Evolutionary conservation across 2,329 filamentous ascomycete species (phyloP).

Genomic region (Purpureocillium takamizusanense): DNA sequence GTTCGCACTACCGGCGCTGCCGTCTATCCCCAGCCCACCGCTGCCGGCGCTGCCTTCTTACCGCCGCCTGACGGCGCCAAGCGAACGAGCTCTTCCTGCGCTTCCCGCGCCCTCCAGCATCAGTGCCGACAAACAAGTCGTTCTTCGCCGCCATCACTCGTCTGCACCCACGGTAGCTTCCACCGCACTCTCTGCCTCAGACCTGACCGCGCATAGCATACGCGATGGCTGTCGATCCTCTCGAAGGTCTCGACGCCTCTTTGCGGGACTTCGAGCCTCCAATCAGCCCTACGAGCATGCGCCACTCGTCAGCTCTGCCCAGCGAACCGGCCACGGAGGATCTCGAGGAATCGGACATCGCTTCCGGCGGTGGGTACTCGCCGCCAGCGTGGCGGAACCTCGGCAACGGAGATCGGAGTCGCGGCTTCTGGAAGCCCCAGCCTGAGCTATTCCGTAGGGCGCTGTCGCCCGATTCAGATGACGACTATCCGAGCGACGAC

Average conservation of each 20-base stretch:
- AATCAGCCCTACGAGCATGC: conserved; percentile 24
- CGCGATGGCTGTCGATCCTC: conserved; percentile 17
- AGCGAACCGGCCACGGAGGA: conserved; percentile 26
- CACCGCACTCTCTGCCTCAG: conserved; percentile 7
- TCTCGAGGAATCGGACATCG: conserved; percentile 34
- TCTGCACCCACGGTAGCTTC: conserved; percentile 8
- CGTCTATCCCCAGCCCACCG: conserved; percentile 4
- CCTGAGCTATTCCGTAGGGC: conserved; percentile 3
- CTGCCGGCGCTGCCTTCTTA: conserved; percentile 3
- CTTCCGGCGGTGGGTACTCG: conserved; percentile 48
- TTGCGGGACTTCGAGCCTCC: conserved; percentile 46
- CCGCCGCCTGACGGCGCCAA: conserved; percentile 14
- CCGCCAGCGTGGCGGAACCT: conserved; percentile 53
- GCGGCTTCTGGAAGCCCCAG: conserved; percentile 44
- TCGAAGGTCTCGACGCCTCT: conserved; percentile 39
- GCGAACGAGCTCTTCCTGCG: conserved; percentile 3
- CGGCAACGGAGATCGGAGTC: conserved; percentile 49
- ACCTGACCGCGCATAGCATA: background rate
- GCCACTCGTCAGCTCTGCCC: conserved; percentile 20
- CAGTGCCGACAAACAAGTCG: conserved; percentile 12
- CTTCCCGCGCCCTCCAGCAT: conserved; percentile 15
- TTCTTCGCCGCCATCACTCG: conserved; percentile 23
- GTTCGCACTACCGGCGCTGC: conserved; percentile 22
- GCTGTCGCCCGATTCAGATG: conserved; percentile 18
- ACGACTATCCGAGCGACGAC: conserved; percentile 15